Evolutionary conservation across 108 stramenopile genomes (phyloP).

Genomic region (Conticribra guillardii): DNA sequence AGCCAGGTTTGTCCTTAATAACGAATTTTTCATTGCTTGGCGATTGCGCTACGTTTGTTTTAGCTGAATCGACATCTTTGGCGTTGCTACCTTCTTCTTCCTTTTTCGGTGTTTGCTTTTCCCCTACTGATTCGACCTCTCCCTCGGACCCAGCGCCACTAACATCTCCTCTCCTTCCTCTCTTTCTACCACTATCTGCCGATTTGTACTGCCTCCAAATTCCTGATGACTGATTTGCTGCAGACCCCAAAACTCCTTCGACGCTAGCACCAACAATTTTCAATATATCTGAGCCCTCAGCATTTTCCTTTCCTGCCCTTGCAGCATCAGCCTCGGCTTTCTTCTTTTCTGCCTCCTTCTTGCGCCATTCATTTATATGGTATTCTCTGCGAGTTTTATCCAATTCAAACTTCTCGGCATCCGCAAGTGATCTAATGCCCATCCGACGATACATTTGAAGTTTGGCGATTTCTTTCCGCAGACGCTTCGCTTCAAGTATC

Average conservation of each 20-base stretch:
- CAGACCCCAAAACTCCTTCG: conserved; percentile 23
- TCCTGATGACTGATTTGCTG: conserved; percentile 38
- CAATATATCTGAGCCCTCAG: background rate
- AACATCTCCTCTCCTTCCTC: background rate
- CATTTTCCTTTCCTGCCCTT: conserved; percentile 41
- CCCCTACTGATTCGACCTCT: too few species aligned
- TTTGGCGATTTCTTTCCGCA: conserved; percentile 94
- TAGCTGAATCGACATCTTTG: background rate
- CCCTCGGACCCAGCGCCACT: background rate
- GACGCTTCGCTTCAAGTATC: conserved; percentile 79
- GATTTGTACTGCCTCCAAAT: conserved; percentile 43
- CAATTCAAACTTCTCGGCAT: conserved; percentile 88
- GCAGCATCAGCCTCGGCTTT: conserved; percentile 51
- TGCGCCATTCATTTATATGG: conserved; percentile 66
- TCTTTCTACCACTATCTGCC: conserved; percentile 3
- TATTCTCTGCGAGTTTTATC: conserved; percentile 80
- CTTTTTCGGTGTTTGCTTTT: too few species aligned
- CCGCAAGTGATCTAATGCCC: conserved; percentile 78
- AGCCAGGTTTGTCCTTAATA: conserved; percentile 53
- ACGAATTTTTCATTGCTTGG: conserved; percentile 13
- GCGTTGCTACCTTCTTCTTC: background rate
- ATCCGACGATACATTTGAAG: conserved; percentile 91
- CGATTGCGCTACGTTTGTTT: background rate
- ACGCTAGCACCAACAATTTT: conserved; percentile 2
- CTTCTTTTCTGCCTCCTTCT: conserved; percentile 60